Percentiles rank a stretch among this genome's conserved stretches.
These are phyloP conservation scores for Hansenula sp. DNA, from an alignment of 1,139 yeast genomes.

Conservation along the genomic window DNA sequence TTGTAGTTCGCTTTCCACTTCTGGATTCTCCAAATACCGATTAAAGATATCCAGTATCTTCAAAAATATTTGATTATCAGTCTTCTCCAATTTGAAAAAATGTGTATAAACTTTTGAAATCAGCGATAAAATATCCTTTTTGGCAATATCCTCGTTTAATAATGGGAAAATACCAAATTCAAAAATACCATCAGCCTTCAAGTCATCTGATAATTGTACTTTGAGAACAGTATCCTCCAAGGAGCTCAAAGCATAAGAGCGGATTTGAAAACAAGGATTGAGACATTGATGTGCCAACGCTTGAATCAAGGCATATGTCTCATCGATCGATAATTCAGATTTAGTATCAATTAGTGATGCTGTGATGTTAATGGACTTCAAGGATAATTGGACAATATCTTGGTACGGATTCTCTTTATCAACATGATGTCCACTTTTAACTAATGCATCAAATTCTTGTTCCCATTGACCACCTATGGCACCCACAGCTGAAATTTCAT, in stretches of 20 bases:
- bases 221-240: slow-evolving; percentile 46
- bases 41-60: slow-evolving; percentile 45
- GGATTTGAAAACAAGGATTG: slow-evolving; percentile 77
- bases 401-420: slow-evolving; percentile 45
- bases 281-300: slow-evolving; percentile 86
- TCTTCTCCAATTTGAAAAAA: slow-evolving; percentile 37
- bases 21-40: slow-evolving; percentile 38
- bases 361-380: slow-evolving; percentile 60
- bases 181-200: slow-evolving; percentile 53
- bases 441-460: slow-evolving; percentile 46
- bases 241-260: slow-evolving; percentile 56
- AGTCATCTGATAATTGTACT: slow-evolving; percentile 26
- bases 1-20: slow-evolving; percentile 35
- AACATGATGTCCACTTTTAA: slow-evolving; percentile 37
- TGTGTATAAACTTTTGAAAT: slow-evolving; percentile 72
- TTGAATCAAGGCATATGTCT: slow-evolving; percentile 57
- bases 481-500: slow-evolving; percentile 79
- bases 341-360: slow-evolving; percentile 36
- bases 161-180: slow-evolving; percentile 76
- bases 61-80: slow-evolving; percentile 41
- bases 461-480: slow-evolving; percentile 79
- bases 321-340: slow-evolving; percentile 22
- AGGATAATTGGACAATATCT: slow-evolving; percentile 52
- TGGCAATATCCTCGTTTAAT: slow-evolving; percentile 61
- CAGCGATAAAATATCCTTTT: slow-evolving; percentile 60